These are phyloP conservation scores for Phytophthora lateralis DNA, from an alignment of 352 stramenopile genomes.

Conservation along the genomic window DNA sequence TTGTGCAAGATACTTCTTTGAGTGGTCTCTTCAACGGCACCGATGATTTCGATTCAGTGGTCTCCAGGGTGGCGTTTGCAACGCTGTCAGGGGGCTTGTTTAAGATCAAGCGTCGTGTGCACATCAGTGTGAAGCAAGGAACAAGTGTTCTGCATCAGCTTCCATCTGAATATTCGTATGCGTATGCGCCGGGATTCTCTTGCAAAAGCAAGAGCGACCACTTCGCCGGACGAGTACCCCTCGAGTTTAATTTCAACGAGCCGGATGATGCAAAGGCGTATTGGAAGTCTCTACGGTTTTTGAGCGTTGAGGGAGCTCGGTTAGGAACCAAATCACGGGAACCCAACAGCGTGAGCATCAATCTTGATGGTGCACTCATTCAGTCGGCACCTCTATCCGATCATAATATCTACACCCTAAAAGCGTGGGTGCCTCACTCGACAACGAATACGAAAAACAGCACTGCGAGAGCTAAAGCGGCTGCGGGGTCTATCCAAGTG, in stretches of 20 bases:
- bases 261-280: constrained; percentile 61
- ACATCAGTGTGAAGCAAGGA: constrained; percentile 63
- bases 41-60: constrained; percentile 73
- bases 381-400: constrained; percentile 60
- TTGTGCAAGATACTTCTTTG: constrained; percentile 66
- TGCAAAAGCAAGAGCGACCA: constrained; percentile 57
- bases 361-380: constrained; percentile 63
- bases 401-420: constrained; percentile 70
- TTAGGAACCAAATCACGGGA: constrained; percentile 46
- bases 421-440: constrained; percentile 68
- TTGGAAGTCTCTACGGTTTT: constrained; percentile 75
- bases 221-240: constrained; percentile 56
- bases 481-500: constrained; percentile 44
- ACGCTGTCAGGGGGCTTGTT: constrained; percentile 76
- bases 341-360: constrained; percentile 48
- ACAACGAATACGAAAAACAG: constrained; percentile 46
- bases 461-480: constrained; percentile 63
- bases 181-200: constrained; percentile 67
- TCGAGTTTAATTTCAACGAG: constrained; percentile 53
- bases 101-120: constrained; percentile 48
- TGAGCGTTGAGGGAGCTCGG: constrained; percentile 68
- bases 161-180: constrained; percentile 60
- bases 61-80: constrained; percentile 77
- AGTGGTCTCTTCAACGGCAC: constrained; percentile 57
- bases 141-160: constrained; percentile 56